Evolutionary conservation across 23 red algal genomes (phyloP), one percentile per base, ranked within the genome.

Genomic region (Gracilaria gracilis): DNA sequence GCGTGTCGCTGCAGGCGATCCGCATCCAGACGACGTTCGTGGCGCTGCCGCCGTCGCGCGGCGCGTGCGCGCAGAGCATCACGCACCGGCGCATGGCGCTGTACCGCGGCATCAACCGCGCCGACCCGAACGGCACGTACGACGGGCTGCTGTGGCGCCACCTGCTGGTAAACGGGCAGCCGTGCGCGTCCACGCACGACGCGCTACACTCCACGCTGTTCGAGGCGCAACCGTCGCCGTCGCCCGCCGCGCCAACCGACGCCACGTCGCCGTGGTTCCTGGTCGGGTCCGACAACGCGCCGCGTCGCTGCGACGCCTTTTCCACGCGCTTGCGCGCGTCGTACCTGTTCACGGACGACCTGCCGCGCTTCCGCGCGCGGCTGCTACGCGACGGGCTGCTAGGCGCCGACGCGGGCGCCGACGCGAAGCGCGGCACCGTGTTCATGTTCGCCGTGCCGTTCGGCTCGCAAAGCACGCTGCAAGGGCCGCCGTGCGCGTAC

Each of bases 51-150:
- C 25, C 65, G 9, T 28, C 25, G 14, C 1, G 5, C 5, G 65
- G 25, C 17, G 4, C 16, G 8, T 70, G 65, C 28, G 14, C 65
- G 24, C 23, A 34, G 4, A 70, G 14, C 65, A 70, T 70, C 9
- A 33, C 28, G 65, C 65, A 70, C 65, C 13, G 5, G 24, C 23
- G 65, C 4, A 3, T 70, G 1, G 65, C 65, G 65, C 25, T 38
- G 65, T 70, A 70, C 65, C 28, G 35, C 31, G 65, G 65, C 28
- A 70, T 70, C 65, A 70, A 70, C 65, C 4, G 5, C 3, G 35
- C 28, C 65, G 65, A 70, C 27, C 31, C 65, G 4, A 38, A 70
- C 65, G 65, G 65, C 65, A 70, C 65, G 65, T 70, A 70, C 28
- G 65, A 70, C 35, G 65, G 31, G 14, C 3, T 70, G 3, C 31